These are phyloP conservation scores for Potentilla sterilis DNA, from an alignment of 306 rosid species.

Conservation along the genomic window DNA sequence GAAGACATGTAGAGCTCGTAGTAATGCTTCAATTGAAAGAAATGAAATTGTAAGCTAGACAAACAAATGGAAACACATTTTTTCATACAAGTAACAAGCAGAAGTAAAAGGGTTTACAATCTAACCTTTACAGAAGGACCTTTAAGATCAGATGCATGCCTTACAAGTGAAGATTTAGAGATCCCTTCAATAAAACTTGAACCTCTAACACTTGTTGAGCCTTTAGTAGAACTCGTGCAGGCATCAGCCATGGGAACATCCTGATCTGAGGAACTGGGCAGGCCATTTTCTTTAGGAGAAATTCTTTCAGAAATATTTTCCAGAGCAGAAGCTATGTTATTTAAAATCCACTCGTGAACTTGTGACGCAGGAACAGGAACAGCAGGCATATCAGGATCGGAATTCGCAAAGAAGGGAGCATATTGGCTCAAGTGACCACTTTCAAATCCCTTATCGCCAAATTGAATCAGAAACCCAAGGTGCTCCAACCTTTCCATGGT, in stretches of 20 bases:
- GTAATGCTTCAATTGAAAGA: background rate
- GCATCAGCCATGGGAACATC: conserved; percentile 98
- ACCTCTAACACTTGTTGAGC: conserved; percentile 55
- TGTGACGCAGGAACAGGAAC: conserved; percentile 88
- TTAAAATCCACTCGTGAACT: conserved; percentile 84
- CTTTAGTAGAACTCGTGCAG: conserved; percentile 56
- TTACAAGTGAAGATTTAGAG: conserved; percentile 85
- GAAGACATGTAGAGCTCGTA: background rate
- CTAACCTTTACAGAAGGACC: conserved; percentile 92
- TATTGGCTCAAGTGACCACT: conserved; percentile 71
- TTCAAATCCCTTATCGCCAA: conserved; percentile 79
- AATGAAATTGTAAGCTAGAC: background rate
- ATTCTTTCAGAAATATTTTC: conserved; percentile 79
- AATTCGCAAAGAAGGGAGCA: conserved; percentile 96
- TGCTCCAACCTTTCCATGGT: conserved; percentile 92
- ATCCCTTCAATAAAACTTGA: conserved; percentile 89
- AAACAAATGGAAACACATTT: background rate
- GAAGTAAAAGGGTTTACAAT: conserved; percentile 11
- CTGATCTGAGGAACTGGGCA: conserved; percentile 68
- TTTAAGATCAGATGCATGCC: conserved; percentile 80
- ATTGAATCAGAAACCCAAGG: conserved; percentile 85
- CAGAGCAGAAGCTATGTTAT: conserved; percentile 76
- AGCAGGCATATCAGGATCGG: conserved; percentile 99
- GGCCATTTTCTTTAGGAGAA: conserved; percentile 83
- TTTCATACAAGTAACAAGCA: background rate